phyloP scores from a whole-genome alignment of 805 yeast genomes.

The Schwanniomyces occidentalis region DNA sequence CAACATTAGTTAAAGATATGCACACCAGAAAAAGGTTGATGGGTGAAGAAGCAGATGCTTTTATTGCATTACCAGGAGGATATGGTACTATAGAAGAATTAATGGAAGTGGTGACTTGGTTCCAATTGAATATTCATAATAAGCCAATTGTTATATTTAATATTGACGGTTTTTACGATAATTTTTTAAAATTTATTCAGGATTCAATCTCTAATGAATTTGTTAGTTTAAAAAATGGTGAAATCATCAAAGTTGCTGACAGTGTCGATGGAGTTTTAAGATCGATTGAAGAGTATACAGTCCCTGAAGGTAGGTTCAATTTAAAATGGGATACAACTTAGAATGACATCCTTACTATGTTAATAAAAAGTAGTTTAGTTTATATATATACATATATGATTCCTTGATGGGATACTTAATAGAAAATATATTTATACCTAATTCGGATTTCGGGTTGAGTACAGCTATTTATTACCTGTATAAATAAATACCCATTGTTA shows the following conservation, averaged over 20 bases:
- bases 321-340: slow-evolving; percentile 58
- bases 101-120: slow-evolving; percentile 90
- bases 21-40: slow-evolving; percentile 84
- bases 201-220: slow-evolving; percentile 66
- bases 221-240: slow-evolving; percentile 64
- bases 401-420: too few relatives aligned
- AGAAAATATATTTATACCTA: too few relatives aligned
- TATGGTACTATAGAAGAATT: slow-evolving; percentile 88
- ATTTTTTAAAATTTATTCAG: slow-evolving; percentile 59
- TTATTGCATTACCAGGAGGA: slow-evolving; percentile 90
- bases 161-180: slow-evolving; percentile 78
- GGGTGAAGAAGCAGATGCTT: slow-evolving; percentile 86
- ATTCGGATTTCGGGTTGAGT: too few relatives aligned
- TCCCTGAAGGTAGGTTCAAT: slow-evolving; percentile 73
- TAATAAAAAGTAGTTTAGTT: too few relatives aligned
- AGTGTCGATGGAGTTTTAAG: slow-evolving; percentile 68
- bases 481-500: too few relatives aligned
- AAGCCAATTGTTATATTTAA: slow-evolving; percentile 81
- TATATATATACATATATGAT: too few relatives aligned
- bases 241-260: slow-evolving; percentile 66
- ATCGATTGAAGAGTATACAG: slow-evolving; percentile 57
- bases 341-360: too few relatives aligned
- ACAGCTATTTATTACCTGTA: too few relatives aligned
- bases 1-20: slow-evolving; percentile 84
- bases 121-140: slow-evolving; percentile 80